Evolutionary conservation across 2,329 filamentous ascomycete species (phyloP).

Genomic region (Penicillium sp.): DNA sequence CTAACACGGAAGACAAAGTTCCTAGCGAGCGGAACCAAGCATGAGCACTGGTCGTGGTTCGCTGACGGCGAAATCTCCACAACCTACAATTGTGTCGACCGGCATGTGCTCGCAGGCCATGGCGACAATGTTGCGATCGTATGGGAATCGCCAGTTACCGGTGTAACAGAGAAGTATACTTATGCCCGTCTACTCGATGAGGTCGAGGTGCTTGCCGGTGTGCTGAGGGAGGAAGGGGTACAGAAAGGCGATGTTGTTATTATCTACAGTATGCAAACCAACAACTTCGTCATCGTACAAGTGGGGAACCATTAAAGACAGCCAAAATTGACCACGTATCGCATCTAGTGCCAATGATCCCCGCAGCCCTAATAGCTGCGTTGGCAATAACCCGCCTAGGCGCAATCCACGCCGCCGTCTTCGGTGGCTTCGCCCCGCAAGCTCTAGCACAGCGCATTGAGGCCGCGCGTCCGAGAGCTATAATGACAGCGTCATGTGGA

Average conservation of each 20-base stretch:
- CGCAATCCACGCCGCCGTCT: constrained; percentile 87
- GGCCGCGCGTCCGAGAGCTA: constrained; percentile 67
- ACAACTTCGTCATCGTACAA: neutral
- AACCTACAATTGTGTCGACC: constrained; percentile 86
- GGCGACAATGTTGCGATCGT: constrained; percentile 73
- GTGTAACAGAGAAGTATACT: constrained; percentile 66
- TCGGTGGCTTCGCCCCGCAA: constrained; percentile 81
- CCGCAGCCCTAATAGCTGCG: constrained; percentile 80
- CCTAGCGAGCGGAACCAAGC: constrained; percentile 56
- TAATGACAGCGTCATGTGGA: constrained; percentile 88
- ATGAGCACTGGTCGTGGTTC: constrained; percentile 88
- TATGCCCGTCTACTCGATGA: constrained; percentile 75
- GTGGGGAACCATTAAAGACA: neutral
- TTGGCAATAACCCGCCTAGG: constrained; percentile 78
- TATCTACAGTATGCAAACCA: constrained; percentile 67
- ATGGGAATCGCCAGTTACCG: constrained; percentile 84
- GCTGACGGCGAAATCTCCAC: constrained; percentile 84
- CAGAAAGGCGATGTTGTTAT: constrained; percentile 81
- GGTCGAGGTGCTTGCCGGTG: constrained; percentile 77
- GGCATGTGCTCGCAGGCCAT: constrained; percentile 78
- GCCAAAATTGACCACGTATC: neutral
- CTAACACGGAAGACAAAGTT: constrained; percentile 62
- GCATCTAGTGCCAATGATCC: constrained; percentile 83
- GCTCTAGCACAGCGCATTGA: constrained; percentile 88
- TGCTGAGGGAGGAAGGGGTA: constrained; percentile 77